Evolutionary conservation across 2,329 filamentous ascomycete genomes (phyloP).

Genomic region (Exophiala bonariae): DNA sequence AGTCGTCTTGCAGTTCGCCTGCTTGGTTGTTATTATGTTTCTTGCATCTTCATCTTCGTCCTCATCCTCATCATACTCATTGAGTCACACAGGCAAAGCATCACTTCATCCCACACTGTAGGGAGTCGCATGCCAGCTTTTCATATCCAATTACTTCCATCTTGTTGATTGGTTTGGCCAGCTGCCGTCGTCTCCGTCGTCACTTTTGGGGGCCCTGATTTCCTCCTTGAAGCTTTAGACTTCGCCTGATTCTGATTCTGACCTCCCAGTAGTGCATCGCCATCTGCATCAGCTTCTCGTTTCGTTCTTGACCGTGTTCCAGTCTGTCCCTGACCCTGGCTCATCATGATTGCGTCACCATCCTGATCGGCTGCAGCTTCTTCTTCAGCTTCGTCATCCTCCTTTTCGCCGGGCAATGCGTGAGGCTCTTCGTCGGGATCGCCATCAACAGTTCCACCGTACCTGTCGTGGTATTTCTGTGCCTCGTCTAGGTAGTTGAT

Average conservation of each 20-base stretch:
- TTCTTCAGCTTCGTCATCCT: conserved; percentile 43
- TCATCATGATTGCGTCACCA: conserved; percentile 27
- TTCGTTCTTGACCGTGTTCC: conserved; percentile 1
- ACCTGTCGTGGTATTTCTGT: conserved; percentile 36
- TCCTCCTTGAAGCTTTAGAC: background rate
- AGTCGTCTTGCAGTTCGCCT: too few species aligned
- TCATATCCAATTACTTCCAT: conserved; percentile 1
- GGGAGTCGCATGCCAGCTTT: too few species aligned
- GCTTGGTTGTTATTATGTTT: too few species aligned
- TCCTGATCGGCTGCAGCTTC: conserved; percentile 27
- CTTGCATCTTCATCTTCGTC: too few species aligned
- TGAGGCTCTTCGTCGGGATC: conserved; percentile 35
- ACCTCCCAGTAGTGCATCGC: background rate
- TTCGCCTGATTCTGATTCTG: background rate
- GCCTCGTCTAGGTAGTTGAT: conserved; percentile 80
- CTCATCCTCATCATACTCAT: too few species aligned
- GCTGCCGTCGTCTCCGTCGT: background rate
- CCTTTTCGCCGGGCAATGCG: conserved; percentile 42
- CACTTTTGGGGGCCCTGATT: background rate
- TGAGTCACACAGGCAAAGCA: too few species aligned
- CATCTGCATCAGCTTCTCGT: conserved; percentile 1
- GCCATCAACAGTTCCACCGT: conserved; percentile 32
- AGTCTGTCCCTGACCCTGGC: conserved; percentile 6
- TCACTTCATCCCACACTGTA: too few species aligned
- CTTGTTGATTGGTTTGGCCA: background rate